Percentiles rank a stretch among this genome's conserved stretches.
Evolutionary conservation across 768 basidiomycete genomes (phyloP).

Genomic region (Cystoderma amianthinum): DNA sequence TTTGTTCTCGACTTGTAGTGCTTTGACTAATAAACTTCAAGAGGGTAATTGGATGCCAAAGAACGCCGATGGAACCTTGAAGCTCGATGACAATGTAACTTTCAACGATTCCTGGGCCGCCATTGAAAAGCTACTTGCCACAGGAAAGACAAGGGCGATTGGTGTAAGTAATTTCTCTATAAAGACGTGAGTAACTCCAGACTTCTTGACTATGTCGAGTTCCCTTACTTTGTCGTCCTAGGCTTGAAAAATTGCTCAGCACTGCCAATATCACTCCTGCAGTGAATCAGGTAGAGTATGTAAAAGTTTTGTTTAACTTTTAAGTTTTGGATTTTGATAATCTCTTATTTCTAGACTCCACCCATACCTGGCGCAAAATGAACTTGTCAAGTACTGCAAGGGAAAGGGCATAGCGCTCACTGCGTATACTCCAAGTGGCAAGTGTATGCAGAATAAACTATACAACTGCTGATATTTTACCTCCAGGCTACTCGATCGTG

Average conservation of each 20-base stretch:
- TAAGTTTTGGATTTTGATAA: background rate
- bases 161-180: conserved; percentile 58
- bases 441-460: background rate
- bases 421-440: conserved; percentile 44
- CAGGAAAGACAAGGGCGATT: conserved; percentile 41
- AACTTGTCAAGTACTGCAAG: conserved; percentile 37
- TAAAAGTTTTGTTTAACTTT: conserved; percentile 7
- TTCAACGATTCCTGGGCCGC: conserved; percentile 43
- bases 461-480: no score
- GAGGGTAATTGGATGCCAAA: conserved; percentile 9
- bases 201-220: background rate
- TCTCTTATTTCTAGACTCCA: conserved; percentile 26
- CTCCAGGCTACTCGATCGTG: conserved; percentile 32
- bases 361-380: conserved; percentile 44
- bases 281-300: conserved; percentile 44
- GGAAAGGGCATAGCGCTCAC: conserved; percentile 41
- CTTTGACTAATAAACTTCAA: no score
- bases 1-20: no score
- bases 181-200: conserved; percentile 37
- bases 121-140: conserved; percentile 41
- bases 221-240: conserved; percentile 7
- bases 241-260: conserved; percentile 30
- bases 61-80: conserved; percentile 26
- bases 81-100: conserved; percentile 19
- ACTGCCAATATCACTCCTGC: conserved; percentile 36